Conservation (phyloP, 2,329 filamentous ascomycete genomes). For the Fusarium begoniae region DNA sequence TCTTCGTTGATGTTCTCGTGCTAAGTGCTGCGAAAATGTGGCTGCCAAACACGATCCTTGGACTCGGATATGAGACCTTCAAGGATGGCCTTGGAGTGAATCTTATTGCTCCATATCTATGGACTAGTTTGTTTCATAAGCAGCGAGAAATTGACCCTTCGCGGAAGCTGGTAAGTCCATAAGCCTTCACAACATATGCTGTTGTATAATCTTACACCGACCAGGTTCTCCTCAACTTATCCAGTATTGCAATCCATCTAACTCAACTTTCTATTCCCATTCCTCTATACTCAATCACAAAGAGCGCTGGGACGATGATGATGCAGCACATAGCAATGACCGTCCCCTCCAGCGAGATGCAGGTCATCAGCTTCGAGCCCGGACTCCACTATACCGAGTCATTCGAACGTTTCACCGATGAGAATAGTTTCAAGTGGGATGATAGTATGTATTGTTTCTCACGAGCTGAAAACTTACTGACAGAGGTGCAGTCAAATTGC, state of each 20-base stretch:
- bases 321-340: slow-evolving; percentile 53
- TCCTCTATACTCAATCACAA: slow-evolving; percentile 49
- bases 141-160: background rate
- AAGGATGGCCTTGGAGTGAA: background rate
- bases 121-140: background rate
- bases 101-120: background rate
- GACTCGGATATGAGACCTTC: background rate
- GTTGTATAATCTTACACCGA: fast-evolving
- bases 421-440: slow-evolving; percentile 6
- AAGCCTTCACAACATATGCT: fast-evolving
- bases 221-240: background rate
- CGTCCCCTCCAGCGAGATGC: slow-evolving; percentile 35
- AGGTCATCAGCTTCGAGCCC: slow-evolving; percentile 38
- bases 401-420: background rate
- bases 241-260: background rate
- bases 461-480: fast-evolving
- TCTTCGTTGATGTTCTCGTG: slow-evolving; percentile 44
- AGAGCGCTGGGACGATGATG: slow-evolving; percentile 47
- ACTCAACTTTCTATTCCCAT: background rate
- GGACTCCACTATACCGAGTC: slow-evolving; percentile 10
- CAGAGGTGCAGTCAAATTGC: background rate
- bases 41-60: slow-evolving; percentile 4
- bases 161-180: background rate
- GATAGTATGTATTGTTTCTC: background rate
- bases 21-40: slow-evolving; percentile 38